Evolutionary conservation across 192 early-diverging fungal genomes (phyloP), one percentile per base, ranked within the genome.

Genomic region (Coemansia sp.): DNA sequence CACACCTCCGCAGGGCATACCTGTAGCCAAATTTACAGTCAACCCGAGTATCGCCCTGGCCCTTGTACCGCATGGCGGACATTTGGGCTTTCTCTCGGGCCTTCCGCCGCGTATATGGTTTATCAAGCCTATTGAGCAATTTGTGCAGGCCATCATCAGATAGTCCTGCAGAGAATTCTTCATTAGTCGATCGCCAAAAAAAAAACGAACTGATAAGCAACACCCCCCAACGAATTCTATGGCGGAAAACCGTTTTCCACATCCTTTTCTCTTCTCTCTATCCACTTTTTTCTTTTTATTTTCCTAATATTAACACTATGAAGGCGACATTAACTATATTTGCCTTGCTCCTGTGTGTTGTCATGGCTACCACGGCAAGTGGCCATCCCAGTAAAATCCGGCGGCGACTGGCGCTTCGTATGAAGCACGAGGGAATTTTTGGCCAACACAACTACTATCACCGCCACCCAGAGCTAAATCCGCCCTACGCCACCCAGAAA

Each of bases 21-120:
- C 97, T 0, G 71, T 74, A 20, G 84, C 88, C 64, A 93, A 95
- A 68, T 87, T 90, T 44, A 72, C 65, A 47, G 75, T 67, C 11
- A 98, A 98, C 74, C 94, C 95, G 15, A 79, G 89, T 69, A 85
- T 91, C 29, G 66, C 96, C 1, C 73, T 97, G 52, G 95, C 92
- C 1, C 87, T 90, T 16, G 96, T 96, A 11, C 72, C 75, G 0
- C 85, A 87, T 47, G 97, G 97, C 52, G 97, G 97, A 6, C 97
- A 98, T 74, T 77, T 98, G 71, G 97, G 94, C 1, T 98, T 94
- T 90, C 75, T 87, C 10, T 74, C 83, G 15, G 76, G 76, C 18
- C 24, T 79, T 1, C 78, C 71, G 41, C 74, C 67, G 13, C 67
- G 62, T 20, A 78, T 84, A 24, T 93, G 92, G 92, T 86, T 86